These are phyloP conservation scores for Kodamaea neixiangensis DNA, from an alignment of 805 yeast genomes.

Conservation along the genomic window DNA sequence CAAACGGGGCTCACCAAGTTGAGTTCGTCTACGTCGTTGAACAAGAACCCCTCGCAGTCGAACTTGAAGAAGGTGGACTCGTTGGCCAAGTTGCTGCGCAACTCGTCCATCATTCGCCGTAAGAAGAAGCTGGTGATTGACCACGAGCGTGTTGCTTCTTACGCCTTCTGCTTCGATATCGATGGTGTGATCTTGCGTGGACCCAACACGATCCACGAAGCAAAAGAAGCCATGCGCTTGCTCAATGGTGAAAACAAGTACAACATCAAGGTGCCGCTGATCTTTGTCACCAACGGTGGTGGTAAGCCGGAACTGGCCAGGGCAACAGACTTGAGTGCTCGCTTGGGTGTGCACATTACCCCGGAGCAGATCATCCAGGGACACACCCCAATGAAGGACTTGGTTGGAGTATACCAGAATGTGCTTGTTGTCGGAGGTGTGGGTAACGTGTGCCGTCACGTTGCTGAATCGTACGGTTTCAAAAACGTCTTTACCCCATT, in stretches of 20 bases:
- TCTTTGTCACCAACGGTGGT: conserved; percentile 90
- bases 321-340: conserved; percentile 65
- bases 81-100: conserved; percentile 47
- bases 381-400: conserved; percentile 90
- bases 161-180: conserved; percentile 90
- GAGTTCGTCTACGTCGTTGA: conserved; percentile 36
- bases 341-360: conserved; percentile 61
- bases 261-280: conserved; percentile 78
- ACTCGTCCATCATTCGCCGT: conserved; percentile 46
- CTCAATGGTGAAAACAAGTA: conserved; percentile 78
- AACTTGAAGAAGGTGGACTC: conserved; percentile 47
- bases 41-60: conserved; percentile 29
- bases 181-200: conserved; percentile 90
- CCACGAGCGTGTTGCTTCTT: conserved; percentile 73
- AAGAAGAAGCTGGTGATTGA: conserved; percentile 57
- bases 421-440: conserved; percentile 89
- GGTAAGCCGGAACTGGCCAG: conserved; percentile 79
- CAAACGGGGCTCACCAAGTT: conserved; percentile 46
- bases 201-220: conserved; percentile 80
- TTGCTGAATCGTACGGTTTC: conserved; percentile 84
- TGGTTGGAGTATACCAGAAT: conserved; percentile 64
- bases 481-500: conserved; percentile 78
- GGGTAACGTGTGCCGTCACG: conserved; percentile 79
- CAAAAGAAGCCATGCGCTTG: conserved; percentile 67
- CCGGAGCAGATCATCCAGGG: conserved; percentile 88